Percentiles rank a stretch among this genome's conserved stretches.
Evolutionary conservation across 768 basidiomycete species (phyloP).

Genomic region (Calocybe gangraenosa): DNA sequence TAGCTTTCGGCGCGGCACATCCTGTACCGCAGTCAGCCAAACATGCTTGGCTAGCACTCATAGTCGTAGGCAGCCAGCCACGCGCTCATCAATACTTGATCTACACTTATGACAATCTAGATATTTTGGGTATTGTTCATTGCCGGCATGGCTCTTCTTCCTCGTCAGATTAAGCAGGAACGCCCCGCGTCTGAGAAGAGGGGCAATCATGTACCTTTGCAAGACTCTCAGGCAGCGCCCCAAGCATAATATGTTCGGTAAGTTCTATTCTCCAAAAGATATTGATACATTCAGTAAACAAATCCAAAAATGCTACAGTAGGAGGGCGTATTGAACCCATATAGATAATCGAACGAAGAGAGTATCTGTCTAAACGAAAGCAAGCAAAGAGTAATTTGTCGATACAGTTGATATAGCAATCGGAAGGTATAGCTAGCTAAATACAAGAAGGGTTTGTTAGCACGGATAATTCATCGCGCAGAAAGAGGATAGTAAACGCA

Average conservation of each 20-base stretch:
- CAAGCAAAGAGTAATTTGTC: slow-evolving; percentile 6
- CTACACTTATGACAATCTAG: slow-evolving; percentile 21
- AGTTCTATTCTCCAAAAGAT: slow-evolving; percentile 9
- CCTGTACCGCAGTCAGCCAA: slow-evolving; percentile 34
- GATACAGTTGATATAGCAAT: slow-evolving; percentile 14
- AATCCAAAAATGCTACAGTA: slow-evolving; percentile 15
- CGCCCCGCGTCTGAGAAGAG: slow-evolving; percentile 17
- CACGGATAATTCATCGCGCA: slow-evolving; percentile 1
- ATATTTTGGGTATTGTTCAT: slow-evolving; percentile 45
- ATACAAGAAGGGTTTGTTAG: slow-evolving; percentile 6
- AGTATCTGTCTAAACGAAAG: slow-evolving; percentile 12
- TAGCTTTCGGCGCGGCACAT: slow-evolving; percentile 29
- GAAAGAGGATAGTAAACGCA: background rate
- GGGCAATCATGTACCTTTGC: slow-evolving; percentile 12
- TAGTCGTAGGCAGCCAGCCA: slow-evolving; percentile 30
- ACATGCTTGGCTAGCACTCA: slow-evolving; percentile 42
- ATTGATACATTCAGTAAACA: slow-evolving; percentile 18
- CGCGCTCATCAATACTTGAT: background rate
- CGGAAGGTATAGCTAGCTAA: background rate
- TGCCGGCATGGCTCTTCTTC: slow-evolving; percentile 37
- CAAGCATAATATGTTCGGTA: background rate
- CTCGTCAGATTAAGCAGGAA: slow-evolving; percentile 44
- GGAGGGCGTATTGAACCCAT: slow-evolving; percentile 5
- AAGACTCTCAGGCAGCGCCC: background rate
- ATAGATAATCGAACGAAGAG: slow-evolving; percentile 5